Conservation (phyloP, 176 grass and related monocot species). For the Echinochloa phyllopogon region DNA sequence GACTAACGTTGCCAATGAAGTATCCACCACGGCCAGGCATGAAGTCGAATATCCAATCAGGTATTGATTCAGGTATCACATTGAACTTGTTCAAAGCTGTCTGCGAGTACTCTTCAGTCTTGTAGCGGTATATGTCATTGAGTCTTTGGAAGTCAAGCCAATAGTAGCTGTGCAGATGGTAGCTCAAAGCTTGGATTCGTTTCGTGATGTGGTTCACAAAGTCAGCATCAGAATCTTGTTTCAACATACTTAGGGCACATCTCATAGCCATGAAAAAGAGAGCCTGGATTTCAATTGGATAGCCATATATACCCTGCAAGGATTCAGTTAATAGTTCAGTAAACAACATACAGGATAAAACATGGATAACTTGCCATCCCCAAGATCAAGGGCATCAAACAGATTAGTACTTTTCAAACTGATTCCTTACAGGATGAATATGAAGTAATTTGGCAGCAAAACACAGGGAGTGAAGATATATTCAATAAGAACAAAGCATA, state of each 20-base stretch:
- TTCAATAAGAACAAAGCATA: conserved; percentile 1
- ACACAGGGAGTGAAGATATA: neutral
- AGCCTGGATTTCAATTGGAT: conserved; percentile 85
- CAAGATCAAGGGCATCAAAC: neutral
- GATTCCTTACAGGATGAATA: conserved; percentile 9
- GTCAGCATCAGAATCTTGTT: conserved; percentile 47
- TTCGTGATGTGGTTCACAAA: conserved; percentile 60
- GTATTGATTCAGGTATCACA: conserved; percentile 82
- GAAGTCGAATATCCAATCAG: conserved; percentile 87
- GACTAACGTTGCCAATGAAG: conserved; percentile 84
- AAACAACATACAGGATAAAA: conserved; percentile 4
- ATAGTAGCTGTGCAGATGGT: conserved; percentile 75
- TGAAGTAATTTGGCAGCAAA: neutral
- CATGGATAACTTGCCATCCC: conserved; percentile 20
- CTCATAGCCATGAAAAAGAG: conserved; percentile 82
- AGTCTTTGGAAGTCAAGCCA: conserved; percentile 75
- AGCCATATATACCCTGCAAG: conserved; percentile 80
- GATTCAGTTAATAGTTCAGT: conserved; percentile 28
- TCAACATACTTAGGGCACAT: conserved; percentile 57
- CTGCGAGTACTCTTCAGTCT: conserved; percentile 85
- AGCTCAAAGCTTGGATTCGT: conserved; percentile 75
- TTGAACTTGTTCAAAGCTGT: conserved; percentile 92
- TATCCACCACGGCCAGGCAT: conserved; percentile 76
- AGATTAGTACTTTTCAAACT: neutral
- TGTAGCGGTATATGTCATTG: conserved; percentile 85